Evolutionary conservation across 2,329 filamentous ascomycete species (phyloP), one percentile per base, ranked within the genome.

Genomic region (Fusarium subtropicale): DNA sequence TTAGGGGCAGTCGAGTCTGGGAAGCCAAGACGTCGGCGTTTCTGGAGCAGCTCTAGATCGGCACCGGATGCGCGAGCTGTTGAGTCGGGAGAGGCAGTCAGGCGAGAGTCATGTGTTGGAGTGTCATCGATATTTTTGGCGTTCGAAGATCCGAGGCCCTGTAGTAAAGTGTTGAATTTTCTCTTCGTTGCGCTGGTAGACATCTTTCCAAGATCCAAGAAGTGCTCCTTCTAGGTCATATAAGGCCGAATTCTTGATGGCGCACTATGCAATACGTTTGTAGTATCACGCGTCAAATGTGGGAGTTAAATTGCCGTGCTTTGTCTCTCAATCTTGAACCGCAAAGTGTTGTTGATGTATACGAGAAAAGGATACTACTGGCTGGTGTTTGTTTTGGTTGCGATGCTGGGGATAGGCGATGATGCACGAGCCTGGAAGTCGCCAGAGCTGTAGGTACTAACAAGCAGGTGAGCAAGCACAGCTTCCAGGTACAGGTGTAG

Each of bases 131-230:
- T 38, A 26, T 63, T 54, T 66, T 33, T 69, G n/a, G 68, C 30
- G n/a, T 70, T 70, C 5, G 78, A 71, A 41, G 81, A 87, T 74
- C 87, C 87, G 72, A 91, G 84, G 70, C 88, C 84, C 76, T 93
- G 91, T 30, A 94, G 83, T 18, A 94, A 85, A 74, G 87, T 86
- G 79, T 94, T 91, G 82, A 94, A 94, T 79, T 94, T 94, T 73
- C 92, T 87, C 81, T 94, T 95, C n/a, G 90, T 92, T 26, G 90
- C 88, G 76, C 92, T 92, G 83, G 48, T 66, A 5, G 63, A 66
- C 62, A 94, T 92, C 68, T 63, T 81, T 42, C 15, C 18, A 45
- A 24, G n/a, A 33, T 24, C 8, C 6, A 15, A 11, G n/a, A 30
- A 30, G 18, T 48, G n/a, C 20, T 26, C 44, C n/a, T 45, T 7